phyloP scores from a whole-genome alignment of 805 yeast genomes.

The Myxozyma geophila region DNA sequence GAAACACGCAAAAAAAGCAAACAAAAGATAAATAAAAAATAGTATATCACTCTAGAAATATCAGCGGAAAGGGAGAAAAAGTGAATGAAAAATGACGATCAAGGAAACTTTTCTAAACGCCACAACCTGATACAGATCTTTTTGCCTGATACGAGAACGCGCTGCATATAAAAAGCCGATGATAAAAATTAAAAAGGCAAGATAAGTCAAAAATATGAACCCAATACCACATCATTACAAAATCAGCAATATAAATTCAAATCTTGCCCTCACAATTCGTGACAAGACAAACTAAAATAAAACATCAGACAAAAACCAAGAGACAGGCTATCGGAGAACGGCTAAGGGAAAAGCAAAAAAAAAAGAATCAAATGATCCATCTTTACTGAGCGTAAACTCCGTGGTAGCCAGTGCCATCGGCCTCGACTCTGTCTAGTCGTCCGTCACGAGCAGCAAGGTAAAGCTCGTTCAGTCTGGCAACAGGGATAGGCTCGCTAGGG shows the following conservation, averaged over 20 bases:
- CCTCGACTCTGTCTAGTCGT: slow-evolving; percentile 57
- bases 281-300: neutral
- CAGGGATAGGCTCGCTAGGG: slow-evolving; percentile 47
- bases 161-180: neutral
- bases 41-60: neutral
- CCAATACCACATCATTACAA: neutral
- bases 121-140: slow-evolving; percentile 18
- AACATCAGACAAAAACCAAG: neutral
- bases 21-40: neutral
- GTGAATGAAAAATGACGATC: neutral
- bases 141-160: neutral
- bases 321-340: neutral
- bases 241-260: neutral
- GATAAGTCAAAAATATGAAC: neutral
- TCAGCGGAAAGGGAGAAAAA: neutral
- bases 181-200: neutral
- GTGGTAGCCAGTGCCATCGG: slow-evolving; percentile 51
- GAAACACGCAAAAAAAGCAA: neutral
- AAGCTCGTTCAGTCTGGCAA: slow-evolving; percentile 55
- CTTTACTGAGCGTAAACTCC: slow-evolving; percentile 49
- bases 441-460: slow-evolving; percentile 62
- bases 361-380: slow-evolving; percentile 10
- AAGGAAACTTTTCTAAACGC: slow-evolving; percentile 25
- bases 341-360: neutral
- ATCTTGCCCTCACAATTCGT: neutral